Percentiles rank a stretch among this genome's conserved stretches.
These are phyloP conservation scores for Bipolaris zeicola DNA, from an alignment of 2,329 filamentous ascomycete genomes.

Conservation along the genomic window DNA sequence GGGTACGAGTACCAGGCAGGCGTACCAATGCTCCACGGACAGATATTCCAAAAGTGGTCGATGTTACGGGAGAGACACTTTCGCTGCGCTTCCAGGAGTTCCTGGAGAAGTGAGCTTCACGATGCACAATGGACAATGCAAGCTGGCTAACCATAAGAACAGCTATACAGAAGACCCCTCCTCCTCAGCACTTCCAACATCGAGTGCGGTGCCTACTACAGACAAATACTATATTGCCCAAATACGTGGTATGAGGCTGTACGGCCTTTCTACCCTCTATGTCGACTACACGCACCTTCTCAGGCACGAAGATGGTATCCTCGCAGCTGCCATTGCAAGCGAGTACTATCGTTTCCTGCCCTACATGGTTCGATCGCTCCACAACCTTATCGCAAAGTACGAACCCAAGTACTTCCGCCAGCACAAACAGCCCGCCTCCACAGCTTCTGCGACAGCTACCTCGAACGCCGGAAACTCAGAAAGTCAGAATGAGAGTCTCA, in stretches of 20 bases:
- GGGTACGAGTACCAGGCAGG: slow-evolving; percentile 51
- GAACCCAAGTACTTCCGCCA: slow-evolving; percentile 93
- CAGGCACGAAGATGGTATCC: slow-evolving; percentile 74
- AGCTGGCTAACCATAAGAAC: slow-evolving; percentile 14
- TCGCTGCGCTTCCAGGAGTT: slow-evolving; percentile 80
- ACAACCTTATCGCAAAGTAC: slow-evolving; percentile 93
- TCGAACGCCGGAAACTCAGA: slow-evolving; percentile 64
- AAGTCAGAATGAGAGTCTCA: slow-evolving; percentile 59
- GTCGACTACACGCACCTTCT: slow-evolving; percentile 86
- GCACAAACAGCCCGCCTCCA: slow-evolving; percentile 80
- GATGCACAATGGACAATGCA: not conserved
- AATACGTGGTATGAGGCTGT: slow-evolving; percentile 76
- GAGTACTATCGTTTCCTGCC: slow-evolving; percentile 96
- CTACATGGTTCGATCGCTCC: slow-evolving; percentile 84
- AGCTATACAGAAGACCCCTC: slow-evolving; percentile 72
- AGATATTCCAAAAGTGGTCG: slow-evolving; percentile 74
- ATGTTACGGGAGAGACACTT: slow-evolving; percentile 74
- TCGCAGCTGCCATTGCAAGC: slow-evolving; percentile 84
- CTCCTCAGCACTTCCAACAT: slow-evolving; percentile 66
- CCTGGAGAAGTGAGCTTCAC: slow-evolving; percentile 68
- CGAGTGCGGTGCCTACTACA: slow-evolving; percentile 70
- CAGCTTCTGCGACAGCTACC: slow-evolving; percentile 74
- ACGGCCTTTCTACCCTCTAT: slow-evolving; percentile 82
- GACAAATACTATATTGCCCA: slow-evolving; percentile 86
- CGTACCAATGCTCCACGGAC: slow-evolving; percentile 54